Percentiles rank a stretch among this genome's conserved stretches.
phyloP scores from a whole-genome alignment of 2,329 filamentous ascomycete genomes.

The Falciphora oryzae region DNA sequence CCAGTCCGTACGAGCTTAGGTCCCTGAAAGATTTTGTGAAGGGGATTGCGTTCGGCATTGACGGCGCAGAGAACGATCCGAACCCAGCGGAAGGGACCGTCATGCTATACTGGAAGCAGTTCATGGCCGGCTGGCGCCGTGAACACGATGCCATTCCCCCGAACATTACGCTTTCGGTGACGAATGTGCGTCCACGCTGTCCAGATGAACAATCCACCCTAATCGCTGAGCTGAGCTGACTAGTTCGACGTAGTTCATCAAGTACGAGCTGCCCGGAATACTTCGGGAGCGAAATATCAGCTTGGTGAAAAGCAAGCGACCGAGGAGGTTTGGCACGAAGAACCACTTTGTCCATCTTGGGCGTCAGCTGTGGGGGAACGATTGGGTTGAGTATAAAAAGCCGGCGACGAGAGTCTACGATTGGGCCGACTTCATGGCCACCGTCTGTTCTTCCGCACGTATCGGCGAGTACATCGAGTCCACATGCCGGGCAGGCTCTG shows the following conservation, averaged over 20 bases:
- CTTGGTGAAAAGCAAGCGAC: conserved; percentile 4
- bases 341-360: not conserved
- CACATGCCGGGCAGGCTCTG: conserved; percentile 2
- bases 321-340: conserved; percentile 5
- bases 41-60: not conserved
- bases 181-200: not conserved
- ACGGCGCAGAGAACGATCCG: not conserved
- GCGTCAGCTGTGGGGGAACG: not conserved
- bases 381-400: too few relatives aligned
- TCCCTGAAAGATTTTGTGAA: not conserved
- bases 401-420: too few relatives aligned
- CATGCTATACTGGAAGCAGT: conserved; percentile 5
- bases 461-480: not conserved
- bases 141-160: not conserved
- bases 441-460: too few relatives aligned
- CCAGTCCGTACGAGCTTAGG: not conserved
- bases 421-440: too few relatives aligned
- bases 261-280: conserved; percentile 3
- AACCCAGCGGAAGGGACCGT: not conserved
- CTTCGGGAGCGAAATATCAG: not conserved
- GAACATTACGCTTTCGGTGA: conserved; percentile 4
- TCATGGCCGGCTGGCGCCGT: conserved; percentile 2
- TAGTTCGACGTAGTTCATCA: conserved; percentile 2
- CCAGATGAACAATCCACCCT: not conserved
- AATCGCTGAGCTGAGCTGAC: not conserved